Evolutionary conservation across 2,329 filamentous ascomycete genomes (phyloP), one percentile per base, ranked within the genome.

Genomic region (Aureobasidium sp.): DNA sequence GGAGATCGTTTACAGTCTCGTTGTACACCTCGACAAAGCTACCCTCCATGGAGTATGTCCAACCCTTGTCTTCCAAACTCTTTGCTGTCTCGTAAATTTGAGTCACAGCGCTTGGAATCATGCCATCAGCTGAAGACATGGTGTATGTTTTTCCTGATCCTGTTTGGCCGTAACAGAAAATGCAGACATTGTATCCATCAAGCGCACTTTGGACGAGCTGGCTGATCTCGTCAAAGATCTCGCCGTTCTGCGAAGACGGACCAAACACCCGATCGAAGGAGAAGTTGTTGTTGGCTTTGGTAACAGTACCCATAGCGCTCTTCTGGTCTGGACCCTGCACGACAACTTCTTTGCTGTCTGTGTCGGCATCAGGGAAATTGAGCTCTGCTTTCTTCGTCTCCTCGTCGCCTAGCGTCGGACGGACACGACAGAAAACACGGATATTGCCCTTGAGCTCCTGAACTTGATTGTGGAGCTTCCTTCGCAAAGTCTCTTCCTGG

Each of bases 21-120:
- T 99, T 97, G 83, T 99, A 99, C 6, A 99, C 94, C 72, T 99
- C 94, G 15, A 97, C 86, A 70, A 99, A 99, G 62, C 87, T 92
- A 7, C 94, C 94, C 72, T 96, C 90, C 85, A 99, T 96, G 0
- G 83, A 88, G 75, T 99, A 99, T 44, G 82, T 84, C 94, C 94
- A 99, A 27, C 92, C 94, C 73, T 97, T 95, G 67, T 92, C 90
- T 73, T 89, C 87, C 20, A 99, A 80, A 56, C 87, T 83, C 64
- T 87, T 88, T 59, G 95, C 90, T 45, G 91, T 94, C 61, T 90
- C 84, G 74, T 97, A 97, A 66, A 99, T 96, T 79, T 97, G 93
- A 67, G 90, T 85, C 8, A 95, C 94, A 3, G 94, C 92, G 8
- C 89, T 85, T 1, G 94, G 93, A 63, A 99, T 99, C 88, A 99